Percentiles rank a stretch among this genome's conserved stretches.
Evolutionary conservation across 805 yeast species (phyloP).

Genomic region (Candida insectorum): DNA sequence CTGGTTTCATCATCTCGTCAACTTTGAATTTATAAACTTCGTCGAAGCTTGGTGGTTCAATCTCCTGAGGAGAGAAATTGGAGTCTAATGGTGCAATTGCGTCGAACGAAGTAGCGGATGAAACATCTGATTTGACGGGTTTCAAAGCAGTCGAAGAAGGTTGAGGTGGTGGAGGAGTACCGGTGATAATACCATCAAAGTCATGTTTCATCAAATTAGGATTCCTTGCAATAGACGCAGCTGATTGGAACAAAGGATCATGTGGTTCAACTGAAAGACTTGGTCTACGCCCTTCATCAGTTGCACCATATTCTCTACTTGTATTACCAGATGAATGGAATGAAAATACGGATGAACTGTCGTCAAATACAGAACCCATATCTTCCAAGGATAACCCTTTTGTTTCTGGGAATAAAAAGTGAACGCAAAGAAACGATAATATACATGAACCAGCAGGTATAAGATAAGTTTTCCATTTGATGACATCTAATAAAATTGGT

Average conservation of each 20-base stretch:
- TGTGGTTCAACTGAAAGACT: conserved; percentile 11
- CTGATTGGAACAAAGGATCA: conserved; percentile 24
- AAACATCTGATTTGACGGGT: conserved; percentile 21
- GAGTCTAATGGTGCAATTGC: conserved; percentile 16
- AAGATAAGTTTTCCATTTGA: conserved; percentile 77
- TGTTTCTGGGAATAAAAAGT: conserved; percentile 80
- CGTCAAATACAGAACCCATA: conserved; percentile 89
- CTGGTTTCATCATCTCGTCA: conserved; percentile 14
- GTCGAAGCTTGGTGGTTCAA: conserved; percentile 33
- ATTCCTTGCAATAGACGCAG: conserved; percentile 45
- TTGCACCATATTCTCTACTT: conserved; percentile 15
- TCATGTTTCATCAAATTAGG: conserved; percentile 29
- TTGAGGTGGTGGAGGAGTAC: conserved; percentile 22
- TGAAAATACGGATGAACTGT: conserved; percentile 38
- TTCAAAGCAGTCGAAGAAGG: conserved; percentile 9
- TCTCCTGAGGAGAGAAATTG: conserved; percentile 25
- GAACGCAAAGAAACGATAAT: conserved; percentile 69
- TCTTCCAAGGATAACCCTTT: conserved; percentile 86
- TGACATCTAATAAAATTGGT: conserved; percentile 73
- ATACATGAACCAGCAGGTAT: conserved; percentile 79
- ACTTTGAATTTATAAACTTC: conserved; percentile 23
- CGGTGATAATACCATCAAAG: conserved; percentile 27
- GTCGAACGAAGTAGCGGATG: conserved; percentile 16
- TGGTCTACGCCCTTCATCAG: conserved; percentile 17
- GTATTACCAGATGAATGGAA: conserved; percentile 30